Evolutionary conservation across 495 filamentous ascomycete species (phyloP).

Genomic region (Aspergillus egyptiacus): DNA sequence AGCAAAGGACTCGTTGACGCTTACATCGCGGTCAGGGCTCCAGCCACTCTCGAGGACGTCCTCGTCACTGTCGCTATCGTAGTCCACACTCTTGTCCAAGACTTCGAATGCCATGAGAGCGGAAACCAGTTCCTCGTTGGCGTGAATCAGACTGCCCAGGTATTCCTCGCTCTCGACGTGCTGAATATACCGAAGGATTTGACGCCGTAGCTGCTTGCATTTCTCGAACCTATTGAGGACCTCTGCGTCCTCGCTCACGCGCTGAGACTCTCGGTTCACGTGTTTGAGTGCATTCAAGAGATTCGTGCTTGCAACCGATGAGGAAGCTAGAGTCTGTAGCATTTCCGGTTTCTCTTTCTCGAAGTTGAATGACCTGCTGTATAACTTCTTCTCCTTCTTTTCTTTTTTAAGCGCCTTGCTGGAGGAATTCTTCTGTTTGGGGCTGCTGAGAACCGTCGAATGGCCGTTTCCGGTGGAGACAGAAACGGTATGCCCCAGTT

Average conservation of each 20-base stretch:
- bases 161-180: slow-evolving; percentile 76
- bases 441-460: slow-evolving; percentile 29
- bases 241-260: slow-evolving; percentile 76
- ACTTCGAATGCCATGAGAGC: slow-evolving; percentile 93
- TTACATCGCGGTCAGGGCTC: slow-evolving; percentile 29
- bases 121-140: slow-evolving; percentile 81
- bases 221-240: slow-evolving; percentile 72
- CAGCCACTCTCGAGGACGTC: slow-evolving; percentile 35
- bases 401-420: slow-evolving; percentile 33
- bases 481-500: slow-evolving; percentile 42
- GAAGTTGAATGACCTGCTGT: slow-evolving; percentile 60
- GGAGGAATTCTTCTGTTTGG: slow-evolving; percentile 31
- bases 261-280: slow-evolving; percentile 84
- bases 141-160: slow-evolving; percentile 72
- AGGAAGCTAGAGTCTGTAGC: slow-evolving; percentile 72
- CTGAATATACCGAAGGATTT: slow-evolving; percentile 84
- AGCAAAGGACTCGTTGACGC: slow-evolving; percentile 29
- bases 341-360: slow-evolving; percentile 84
- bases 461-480: slow-evolving; percentile 39
- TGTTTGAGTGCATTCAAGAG: slow-evolving; percentile 81
- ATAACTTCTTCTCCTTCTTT: slow-evolving; percentile 40
- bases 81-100: slow-evolving; percentile 89
- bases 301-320: slow-evolving; percentile 85
- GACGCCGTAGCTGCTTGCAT: slow-evolving; percentile 77
- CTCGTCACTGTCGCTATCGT: slow-evolving; percentile 89